These are phyloP conservation scores for Pouteria glomerata DNA, from an alignment of 148 eudicot species.

Conservation along the genomic window DNA sequence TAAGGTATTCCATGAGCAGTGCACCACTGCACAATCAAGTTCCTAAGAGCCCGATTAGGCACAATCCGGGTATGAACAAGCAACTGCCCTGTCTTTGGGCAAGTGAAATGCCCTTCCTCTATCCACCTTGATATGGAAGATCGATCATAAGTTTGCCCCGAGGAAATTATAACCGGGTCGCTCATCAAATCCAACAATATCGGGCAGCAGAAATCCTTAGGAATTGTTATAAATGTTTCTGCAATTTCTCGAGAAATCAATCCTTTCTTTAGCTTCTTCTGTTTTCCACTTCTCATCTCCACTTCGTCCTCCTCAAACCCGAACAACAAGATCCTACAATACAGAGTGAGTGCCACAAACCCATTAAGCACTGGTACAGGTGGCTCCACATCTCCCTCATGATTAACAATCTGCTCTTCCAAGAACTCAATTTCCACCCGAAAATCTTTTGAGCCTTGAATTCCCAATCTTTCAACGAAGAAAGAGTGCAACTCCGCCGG, in stretches of 20 bases:
- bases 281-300: conserved; percentile 28
- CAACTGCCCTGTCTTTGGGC: conserved; percentile 89
- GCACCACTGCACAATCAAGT: conserved; percentile 79
- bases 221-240: conserved; percentile 50
- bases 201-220: conserved; percentile 84
- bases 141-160: conserved; percentile 87
- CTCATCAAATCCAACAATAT: conserved; percentile 81
- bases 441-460: conserved; percentile 40
- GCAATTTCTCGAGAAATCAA: conserved; percentile 45
- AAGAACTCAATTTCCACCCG: conserved; percentile 72
- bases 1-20: conserved; percentile 42
- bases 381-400: conserved; percentile 75
- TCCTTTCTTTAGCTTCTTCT: conserved; percentile 39
- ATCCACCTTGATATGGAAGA: conserved; percentile 75
- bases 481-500: conserved; percentile 32
- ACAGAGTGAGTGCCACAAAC: conserved; percentile 63
- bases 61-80: conserved; percentile 52
- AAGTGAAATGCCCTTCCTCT: conserved; percentile 78
- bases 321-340: conserved; percentile 66
- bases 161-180: conserved; percentile 75
- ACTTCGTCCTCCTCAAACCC: conserved; percentile 73
- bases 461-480: conserved; percentile 48
- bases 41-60: conserved; percentile 64
- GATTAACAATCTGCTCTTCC: conserved; percentile 80
- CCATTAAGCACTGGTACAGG: conserved; percentile 54